Evolutionary conservation across 768 basidiomycete genomes (phyloP).

Genomic region (Mycena alexandri): DNA sequence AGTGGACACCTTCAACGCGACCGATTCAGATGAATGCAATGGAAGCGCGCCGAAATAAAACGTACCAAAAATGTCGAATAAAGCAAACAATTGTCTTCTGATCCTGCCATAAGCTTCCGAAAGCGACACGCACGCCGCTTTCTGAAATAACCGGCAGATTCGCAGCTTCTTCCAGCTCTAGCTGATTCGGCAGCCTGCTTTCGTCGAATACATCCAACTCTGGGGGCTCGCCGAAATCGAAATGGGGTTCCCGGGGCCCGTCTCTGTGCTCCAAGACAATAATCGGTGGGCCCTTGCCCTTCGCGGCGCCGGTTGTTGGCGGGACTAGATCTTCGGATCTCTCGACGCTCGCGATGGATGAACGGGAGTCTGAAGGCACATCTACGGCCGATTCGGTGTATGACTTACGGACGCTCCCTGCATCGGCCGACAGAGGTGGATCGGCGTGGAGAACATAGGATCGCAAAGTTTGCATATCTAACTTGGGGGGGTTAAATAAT

Average conservation of each 20-base stretch:
- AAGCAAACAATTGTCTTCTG: conserved; percentile 73
- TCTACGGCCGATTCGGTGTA: neutral
- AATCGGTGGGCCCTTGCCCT: conserved; percentile 10
- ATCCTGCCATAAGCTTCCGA: conserved; percentile 64
- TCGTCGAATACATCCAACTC: conserved; percentile 30
- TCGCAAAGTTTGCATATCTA: neutral
- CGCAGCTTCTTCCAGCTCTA: conserved; percentile 52
- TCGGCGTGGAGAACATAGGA: conserved; percentile 26
- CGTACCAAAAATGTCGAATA: conserved; percentile 73
- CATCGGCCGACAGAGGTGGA: conserved; percentile 4
- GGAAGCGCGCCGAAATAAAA: neutral
- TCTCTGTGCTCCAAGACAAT: neutral
- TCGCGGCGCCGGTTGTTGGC: neutral
- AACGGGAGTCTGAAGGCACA: neutral
- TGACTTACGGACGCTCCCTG: neutral
- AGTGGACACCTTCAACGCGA: conserved; percentile 57
- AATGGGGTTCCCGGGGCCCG: conserved; percentile 26
- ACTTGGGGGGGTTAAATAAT: neutral
- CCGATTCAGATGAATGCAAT: neutral
- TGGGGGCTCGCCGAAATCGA: conserved; percentile 33
- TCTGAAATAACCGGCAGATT: conserved; percentile 65
- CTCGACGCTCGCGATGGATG: neutral
- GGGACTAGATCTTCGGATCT: neutral
- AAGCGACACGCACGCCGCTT: conserved; percentile 63
- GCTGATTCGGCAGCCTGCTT: conserved; percentile 23